Conservation (phyloP, 805 yeast genomes). For the Wickerhamomyces queroliae region DNA sequence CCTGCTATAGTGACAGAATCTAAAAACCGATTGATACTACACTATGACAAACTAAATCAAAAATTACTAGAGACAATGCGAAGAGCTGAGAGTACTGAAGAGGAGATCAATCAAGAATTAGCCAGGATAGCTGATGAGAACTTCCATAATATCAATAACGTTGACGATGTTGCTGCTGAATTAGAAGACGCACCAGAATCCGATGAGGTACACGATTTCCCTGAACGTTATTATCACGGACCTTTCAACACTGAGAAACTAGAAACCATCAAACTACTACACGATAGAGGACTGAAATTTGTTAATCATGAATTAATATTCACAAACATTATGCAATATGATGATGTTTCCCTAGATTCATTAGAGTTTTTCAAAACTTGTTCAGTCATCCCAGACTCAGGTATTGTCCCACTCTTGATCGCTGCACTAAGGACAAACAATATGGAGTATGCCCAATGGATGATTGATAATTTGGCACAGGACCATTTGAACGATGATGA, state of each 20-base stretch:
- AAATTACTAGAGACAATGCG: slow-evolving; percentile 9
- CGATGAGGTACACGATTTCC: slow-evolving; percentile 13
- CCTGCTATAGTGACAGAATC: slow-evolving; percentile 9
- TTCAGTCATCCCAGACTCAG: slow-evolving; percentile 4
- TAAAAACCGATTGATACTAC: slow-evolving; percentile 10
- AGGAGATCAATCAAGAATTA: slow-evolving; percentile 12
- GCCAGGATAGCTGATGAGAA: slow-evolving; percentile 16
- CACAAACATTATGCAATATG: slow-evolving; percentile 3
- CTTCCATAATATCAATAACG: slow-evolving; percentile 2
- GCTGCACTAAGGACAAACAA: slow-evolving; percentile 8
- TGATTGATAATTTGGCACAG: slow-evolving; percentile 7
- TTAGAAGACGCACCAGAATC: slow-evolving; percentile 4
- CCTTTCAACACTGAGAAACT: slow-evolving; percentile 5
- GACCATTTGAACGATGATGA: slow-evolving; percentile 9
- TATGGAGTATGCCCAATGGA: slow-evolving; percentile 11
- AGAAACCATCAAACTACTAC: slow-evolving; percentile 3
- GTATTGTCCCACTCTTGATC: slow-evolving; percentile 11
- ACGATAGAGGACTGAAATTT: slow-evolving; percentile 8
- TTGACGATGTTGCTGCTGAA: slow-evolving; percentile 10
- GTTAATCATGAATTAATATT: slow-evolving; percentile 5
- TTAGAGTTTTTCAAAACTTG: slow-evolving; percentile 6
- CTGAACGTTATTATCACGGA: slow-evolving; percentile 11
- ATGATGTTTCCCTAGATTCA: not conserved
- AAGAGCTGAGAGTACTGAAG: slow-evolving; percentile 7
- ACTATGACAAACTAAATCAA: slow-evolving; percentile 12